Base-by-base conservation (phyloP, 495 filamentous ascomycete species). In the Coniosporium apollinis region DNA sequence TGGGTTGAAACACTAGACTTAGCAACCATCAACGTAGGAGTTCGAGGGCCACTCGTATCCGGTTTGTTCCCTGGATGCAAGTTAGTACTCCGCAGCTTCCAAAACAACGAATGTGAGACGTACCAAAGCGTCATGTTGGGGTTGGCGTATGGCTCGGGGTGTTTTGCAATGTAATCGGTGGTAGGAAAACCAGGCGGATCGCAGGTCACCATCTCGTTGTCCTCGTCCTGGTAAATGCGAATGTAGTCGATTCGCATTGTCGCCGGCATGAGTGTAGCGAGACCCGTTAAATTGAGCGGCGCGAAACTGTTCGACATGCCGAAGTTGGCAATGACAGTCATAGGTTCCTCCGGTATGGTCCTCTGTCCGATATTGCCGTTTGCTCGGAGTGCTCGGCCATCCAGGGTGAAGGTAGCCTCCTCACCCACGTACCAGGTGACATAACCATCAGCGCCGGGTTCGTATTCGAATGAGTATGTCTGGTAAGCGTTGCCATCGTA, bases 281-380 rank as follows among this genome's bases (percentile, higher is more conserved):
- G 60, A 22, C 60, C 60, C 1, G 52, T 52, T 33, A 70, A 52
- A 40, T 81, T 66, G 30, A 83, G 57, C 4, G 57, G 55, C 1
- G 78, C 70, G 45, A 83, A 85, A 44, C 64, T 70, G 36, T 63
- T 61, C 1, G 70, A 74, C 69, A 83, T 82, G 39, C 79, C 80
- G 53, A 82, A 63, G 41, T 85, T 84, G 53, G 74, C 62, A 37
- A 82, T 57, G 4, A 82, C 51, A 4, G 68, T 43, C 72, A 85
- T 68, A 2, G 79, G 80, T 37, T 85, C 80, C 36, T 69, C 51
- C 0, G 78, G 76, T 37, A 83, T 70, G 19, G 69, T 54, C 19
- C 79, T 62, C 45, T 77, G 71, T 19, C 79, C 78, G 37, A 84
- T 57, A 46, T 84, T 83, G 20, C 78, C 80, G 33, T 83, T 82